These are phyloP conservation scores for Fraxinus pennsylvanica DNA, from an alignment of 257 asterid genomes.

Conservation along the genomic window DNA sequence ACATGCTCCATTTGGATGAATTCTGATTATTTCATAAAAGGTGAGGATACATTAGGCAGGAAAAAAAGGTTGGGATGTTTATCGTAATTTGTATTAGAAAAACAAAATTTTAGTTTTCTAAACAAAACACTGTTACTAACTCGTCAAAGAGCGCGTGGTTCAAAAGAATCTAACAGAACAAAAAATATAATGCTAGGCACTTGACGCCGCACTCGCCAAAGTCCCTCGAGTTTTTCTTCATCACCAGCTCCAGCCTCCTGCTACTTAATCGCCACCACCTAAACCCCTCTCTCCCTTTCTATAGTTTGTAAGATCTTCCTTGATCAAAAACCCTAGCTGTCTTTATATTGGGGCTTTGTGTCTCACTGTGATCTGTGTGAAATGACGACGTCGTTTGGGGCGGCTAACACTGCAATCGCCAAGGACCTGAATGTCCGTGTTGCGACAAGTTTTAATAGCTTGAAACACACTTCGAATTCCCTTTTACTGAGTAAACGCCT, in stretches of 20 bases:
- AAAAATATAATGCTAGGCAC: neutral
- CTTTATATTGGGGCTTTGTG: neutral
- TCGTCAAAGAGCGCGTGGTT: neutral
- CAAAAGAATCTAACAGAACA: neutral
- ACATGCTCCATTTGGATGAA: too few relatives aligned
- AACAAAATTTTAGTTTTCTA: neutral
- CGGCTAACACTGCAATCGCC: slow-evolving; percentile 23
- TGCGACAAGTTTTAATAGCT: slow-evolving; percentile 31
- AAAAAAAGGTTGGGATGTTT: too few relatives aligned
- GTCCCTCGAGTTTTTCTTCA: neutral
- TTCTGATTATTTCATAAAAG: too few relatives aligned
- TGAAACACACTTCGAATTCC: slow-evolving; percentile 34
- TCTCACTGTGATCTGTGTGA: neutral
- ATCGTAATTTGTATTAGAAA: too few relatives aligned
- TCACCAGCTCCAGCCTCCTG: neutral
- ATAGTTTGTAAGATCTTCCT: neutral
- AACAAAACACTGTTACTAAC: neutral
- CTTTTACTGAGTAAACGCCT: slow-evolving; percentile 39
- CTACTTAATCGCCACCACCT: neutral
- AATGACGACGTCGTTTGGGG: slow-evolving; percentile 48
- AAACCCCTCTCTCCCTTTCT: neutral
- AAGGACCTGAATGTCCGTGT: slow-evolving; percentile 31
- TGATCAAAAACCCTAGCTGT: neutral
- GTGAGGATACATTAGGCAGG: too few relatives aligned
- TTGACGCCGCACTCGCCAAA: neutral